phyloP scores from a whole-genome alignment of 2,329 filamentous ascomycete genomes.

The Elsinoe perseae region DNA sequence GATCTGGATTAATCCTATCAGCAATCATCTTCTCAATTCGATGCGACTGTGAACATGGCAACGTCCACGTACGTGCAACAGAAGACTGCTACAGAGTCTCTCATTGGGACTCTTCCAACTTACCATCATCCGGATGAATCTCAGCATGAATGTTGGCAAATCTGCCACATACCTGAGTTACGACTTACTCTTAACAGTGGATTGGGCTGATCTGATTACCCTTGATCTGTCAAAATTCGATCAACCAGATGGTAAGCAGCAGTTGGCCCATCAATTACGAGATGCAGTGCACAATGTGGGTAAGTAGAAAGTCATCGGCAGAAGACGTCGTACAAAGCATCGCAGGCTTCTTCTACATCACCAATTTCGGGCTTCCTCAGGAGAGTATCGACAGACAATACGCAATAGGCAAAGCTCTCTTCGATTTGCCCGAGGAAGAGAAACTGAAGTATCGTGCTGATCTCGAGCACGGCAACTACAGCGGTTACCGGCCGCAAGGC shows the following conservation, averaged over 20 bases:
- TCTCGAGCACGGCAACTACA: conserved; percentile 27
- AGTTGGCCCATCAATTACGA: not conserved
- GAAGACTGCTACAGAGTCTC: too few species aligned
- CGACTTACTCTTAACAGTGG: not conserved
- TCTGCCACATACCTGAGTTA: too few species aligned
- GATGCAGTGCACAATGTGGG: too few species aligned
- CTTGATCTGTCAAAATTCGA: not conserved
- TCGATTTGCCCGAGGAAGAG: conserved; percentile 49
- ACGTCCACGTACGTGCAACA: too few species aligned
- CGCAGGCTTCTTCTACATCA: conserved; percentile 55
- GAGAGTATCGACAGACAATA: conserved; percentile 55
- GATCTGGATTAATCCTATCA: too few species aligned
- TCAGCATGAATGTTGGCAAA: too few species aligned
- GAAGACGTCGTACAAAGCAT: not conserved
- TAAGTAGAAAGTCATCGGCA: not conserved
- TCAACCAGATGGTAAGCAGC: not conserved
- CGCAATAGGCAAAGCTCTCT: conserved; percentile 52
- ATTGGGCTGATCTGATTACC: not conserved
- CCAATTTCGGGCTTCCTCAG: conserved; percentile 54
- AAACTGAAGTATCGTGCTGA: conserved; percentile 48
- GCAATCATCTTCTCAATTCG: too few species aligned
- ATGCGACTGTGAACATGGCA: too few species aligned
- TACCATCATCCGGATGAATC: too few species aligned
- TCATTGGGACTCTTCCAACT: too few species aligned
- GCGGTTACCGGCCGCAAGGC: conserved; percentile 21